Evolutionary conservation across 2,329 filamentous ascomycete species (phyloP).

Genomic region (Aspergillus transmontanensis): DNA sequence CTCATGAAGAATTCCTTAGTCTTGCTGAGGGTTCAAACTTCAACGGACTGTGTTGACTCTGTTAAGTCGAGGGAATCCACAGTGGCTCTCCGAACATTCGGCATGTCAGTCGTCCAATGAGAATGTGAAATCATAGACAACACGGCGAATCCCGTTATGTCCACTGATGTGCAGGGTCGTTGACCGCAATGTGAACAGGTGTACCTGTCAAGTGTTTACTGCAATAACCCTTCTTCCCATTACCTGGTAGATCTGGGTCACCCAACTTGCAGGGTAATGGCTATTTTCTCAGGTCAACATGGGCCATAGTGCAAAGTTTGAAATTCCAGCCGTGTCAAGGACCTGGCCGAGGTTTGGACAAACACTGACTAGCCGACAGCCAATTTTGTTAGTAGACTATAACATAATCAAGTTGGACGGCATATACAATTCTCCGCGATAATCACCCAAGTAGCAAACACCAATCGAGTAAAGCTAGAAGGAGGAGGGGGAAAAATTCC

Average conservation of each 20-base stretch:
- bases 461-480: not conserved
- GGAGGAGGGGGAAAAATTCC: not conserved
- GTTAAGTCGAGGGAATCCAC: not conserved
- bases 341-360: no score
- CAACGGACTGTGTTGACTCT: not conserved
- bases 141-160: not conserved
- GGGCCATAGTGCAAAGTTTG: not conserved
- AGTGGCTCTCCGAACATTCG: not conserved
- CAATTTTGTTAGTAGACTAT: not conserved
- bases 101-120: not conserved
- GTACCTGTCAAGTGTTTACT: constrained; percentile 3
- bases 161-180: not conserved
- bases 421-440: not conserved
- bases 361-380: not conserved
- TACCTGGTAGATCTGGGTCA: not conserved
- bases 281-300: not conserved
- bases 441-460: not conserved
- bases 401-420: not conserved
- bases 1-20: not conserved
- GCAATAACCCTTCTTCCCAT: not conserved
- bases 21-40: not conserved
- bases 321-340: not conserved
- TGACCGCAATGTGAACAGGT: constrained; percentile 2
- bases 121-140: not conserved
- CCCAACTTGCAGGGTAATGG: not conserved